These are phyloP conservation scores for Arabidopsis hybrid DNA, from an alignment of 441 rosid genomes.

Conservation along the genomic window DNA sequence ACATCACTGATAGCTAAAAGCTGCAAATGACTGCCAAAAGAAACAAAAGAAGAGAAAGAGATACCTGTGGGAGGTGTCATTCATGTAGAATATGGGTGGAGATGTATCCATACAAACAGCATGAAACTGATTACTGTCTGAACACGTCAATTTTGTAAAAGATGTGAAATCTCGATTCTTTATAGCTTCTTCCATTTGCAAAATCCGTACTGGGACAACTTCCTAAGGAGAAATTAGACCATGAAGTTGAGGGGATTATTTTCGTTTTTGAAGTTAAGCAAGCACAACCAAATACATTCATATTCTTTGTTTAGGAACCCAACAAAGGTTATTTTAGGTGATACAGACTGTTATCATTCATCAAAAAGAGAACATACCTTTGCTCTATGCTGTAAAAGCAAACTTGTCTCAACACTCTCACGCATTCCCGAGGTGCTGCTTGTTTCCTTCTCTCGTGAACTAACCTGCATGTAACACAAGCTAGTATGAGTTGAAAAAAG, in stretches of 20 bases:
- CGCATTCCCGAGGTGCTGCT: constrained; percentile 95
- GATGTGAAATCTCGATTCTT: constrained; percentile 68
- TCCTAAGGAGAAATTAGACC: constrained; percentile 51
- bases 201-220: constrained; percentile 75
- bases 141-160: constrained; percentile 74
- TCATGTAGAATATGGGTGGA: constrained; percentile 96
- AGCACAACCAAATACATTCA: neutral
- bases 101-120: constrained; percentile 87
- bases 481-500: constrained; percentile 16
- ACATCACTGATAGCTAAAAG: constrained; percentile 3
- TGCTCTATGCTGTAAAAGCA: constrained; percentile 86
- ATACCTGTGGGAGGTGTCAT: constrained; percentile 92
- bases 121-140: constrained; percentile 95
- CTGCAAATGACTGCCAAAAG: constrained; percentile 8
- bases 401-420: constrained; percentile 88
- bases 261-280: neutral
- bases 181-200: constrained; percentile 84
- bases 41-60: constrained; percentile 28
- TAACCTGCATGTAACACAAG: constrained; percentile 61
- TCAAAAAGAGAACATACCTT: constrained; percentile 53
- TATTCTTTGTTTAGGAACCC: neutral
- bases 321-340: neutral
- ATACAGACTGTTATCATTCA: constrained; percentile 13
- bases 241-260: neutral
- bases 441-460: constrained; percentile 87